Evolutionary conservation across 2,329 filamentous ascomycete genomes (phyloP), one percentile per base, ranked within the genome.

Genomic region (Pestalotiopsis fici): DNA sequence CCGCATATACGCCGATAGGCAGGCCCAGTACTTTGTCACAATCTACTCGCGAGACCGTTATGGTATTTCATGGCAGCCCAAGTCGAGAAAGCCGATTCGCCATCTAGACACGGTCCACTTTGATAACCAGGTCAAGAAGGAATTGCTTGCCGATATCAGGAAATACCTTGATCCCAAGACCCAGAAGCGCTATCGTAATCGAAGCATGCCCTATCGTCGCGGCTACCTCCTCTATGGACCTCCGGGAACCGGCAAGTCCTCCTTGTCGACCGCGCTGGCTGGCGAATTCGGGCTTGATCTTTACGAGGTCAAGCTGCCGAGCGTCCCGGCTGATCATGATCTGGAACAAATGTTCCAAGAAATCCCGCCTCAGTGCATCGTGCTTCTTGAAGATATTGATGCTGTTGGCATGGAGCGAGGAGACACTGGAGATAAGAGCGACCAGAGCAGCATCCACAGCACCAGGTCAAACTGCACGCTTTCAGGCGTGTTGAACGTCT

Each of bases 141-240:
- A 80, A 3, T 82, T 88, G 3, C 75, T 87, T 0, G 74, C 75
- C 21, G 86, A 88, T 67, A 83, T 87, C 43, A 80, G 81, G 9
- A 86, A 87, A 57, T 88, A 87, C 67, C 77, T 88, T 2, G 82
- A 85, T 25, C 82, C 82, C 1, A 79, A 77, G 57, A 78, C 75
- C 4, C 74, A 74, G 66, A 81, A 83, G 50, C 89, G 89, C 79
- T 93, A 93, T 68, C 85, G 89, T 12, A 86, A 86, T 37, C 85
- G 90, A 6, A 90, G 88, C 3, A 90, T 91, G 64, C 90, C 90
- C 0, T 90, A 91, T 71, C 83, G 89, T 1, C 82, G 89, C 67
- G 76, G 75, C 2, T 78, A 78, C 62, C 68, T 78, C 15, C 75
- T 78, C 54, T 76, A 74, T 31, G 76, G 76, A 0, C 75, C 75